phyloP scores from a whole-genome alignment of 2,329 filamentous ascomycete species.

The Aschersonia sp. region DNA sequence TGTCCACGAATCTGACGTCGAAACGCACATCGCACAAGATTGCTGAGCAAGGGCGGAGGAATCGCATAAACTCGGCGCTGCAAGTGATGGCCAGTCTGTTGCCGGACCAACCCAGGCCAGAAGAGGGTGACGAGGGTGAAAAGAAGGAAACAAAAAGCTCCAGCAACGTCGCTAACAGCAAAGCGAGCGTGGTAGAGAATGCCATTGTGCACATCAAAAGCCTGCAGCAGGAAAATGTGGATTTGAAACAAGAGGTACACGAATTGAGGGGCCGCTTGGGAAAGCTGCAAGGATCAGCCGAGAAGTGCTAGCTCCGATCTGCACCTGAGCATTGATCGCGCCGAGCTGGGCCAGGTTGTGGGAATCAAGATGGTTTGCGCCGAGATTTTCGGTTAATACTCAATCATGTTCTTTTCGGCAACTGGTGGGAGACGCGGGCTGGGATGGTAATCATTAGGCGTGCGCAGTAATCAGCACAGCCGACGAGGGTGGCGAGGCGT shows the following conservation, averaged over 20 bases:
- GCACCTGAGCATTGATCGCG: no score
- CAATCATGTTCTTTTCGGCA: no score
- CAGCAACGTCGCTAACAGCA: slow-evolving; percentile 57
- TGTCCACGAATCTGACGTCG: slow-evolving; percentile 87
- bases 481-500: no score
- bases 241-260: slow-evolving; percentile 46
- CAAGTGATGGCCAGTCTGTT: slow-evolving; percentile 81
- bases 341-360: no score
- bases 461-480: no score
- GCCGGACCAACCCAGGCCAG: slow-evolving; percentile 38
- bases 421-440: no score
- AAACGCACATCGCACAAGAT: slow-evolving; percentile 98
- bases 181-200: slow-evolving; percentile 93
- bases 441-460: no score
- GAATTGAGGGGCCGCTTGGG: slow-evolving; percentile 17
- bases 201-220: slow-evolving; percentile 91
- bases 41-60: slow-evolving; percentile 86
- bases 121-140: slow-evolving; percentile 27
- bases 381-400: no score
- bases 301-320: no score
- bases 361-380: no score
- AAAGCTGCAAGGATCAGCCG: slow-evolving; percentile 3
- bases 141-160: slow-evolving; percentile 30
- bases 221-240: slow-evolving; percentile 58
- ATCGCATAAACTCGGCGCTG: slow-evolving; percentile 86